These are phyloP conservation scores for Aphanoascus verrucosus DNA, from an alignment of 2,329 filamentous ascomycete species.

Conservation along the genomic window DNA sequence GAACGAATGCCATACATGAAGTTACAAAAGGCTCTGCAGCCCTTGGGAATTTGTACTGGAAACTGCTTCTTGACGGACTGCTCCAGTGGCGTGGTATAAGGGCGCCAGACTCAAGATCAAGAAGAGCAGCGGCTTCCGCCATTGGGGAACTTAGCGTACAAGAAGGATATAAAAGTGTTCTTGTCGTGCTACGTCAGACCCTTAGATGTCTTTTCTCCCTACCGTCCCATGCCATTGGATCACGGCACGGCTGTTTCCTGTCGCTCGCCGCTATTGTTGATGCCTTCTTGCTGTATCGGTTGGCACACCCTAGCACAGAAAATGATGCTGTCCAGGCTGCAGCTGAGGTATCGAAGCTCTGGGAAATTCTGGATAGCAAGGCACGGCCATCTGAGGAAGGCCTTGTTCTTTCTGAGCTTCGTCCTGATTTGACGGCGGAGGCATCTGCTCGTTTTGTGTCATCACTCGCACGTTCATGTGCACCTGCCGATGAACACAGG, in stretches of 20 bases:
- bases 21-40: slow-evolving; percentile 59
- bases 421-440: slow-evolving; percentile 35
- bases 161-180: slow-evolving; percentile 24
- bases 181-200: slow-evolving; percentile 26
- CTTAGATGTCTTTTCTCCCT: slow-evolving; percentile 28
- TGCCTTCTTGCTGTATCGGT: slow-evolving; percentile 22
- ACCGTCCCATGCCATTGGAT: slow-evolving; percentile 32
- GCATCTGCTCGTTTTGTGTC: slow-evolving; percentile 31
- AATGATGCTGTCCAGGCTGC: slow-evolving; percentile 22
- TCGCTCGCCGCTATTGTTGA: slow-evolving; percentile 32
- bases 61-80: slow-evolving; percentile 58
- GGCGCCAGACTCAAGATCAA: slow-evolving; percentile 62
- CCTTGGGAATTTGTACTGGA: slow-evolving; percentile 56
- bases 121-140: slow-evolving; percentile 59
- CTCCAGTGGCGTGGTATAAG: slow-evolving; percentile 82
- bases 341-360: slow-evolving; percentile 24
- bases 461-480: slow-evolving; percentile 27
- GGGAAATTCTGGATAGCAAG: slow-evolving; percentile 30
- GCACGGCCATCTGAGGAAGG: slow-evolving; percentile 29
- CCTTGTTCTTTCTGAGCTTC: slow-evolving; percentile 30
- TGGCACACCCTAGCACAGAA: slow-evolving; percentile 15
- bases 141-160: slow-evolving; percentile 46
- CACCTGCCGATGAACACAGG: slow-evolving; percentile 8
- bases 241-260: slow-evolving; percentile 37
- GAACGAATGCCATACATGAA: slow-evolving; percentile 67